A percentile compares a stretch with the other conserved stretches of the same genome.
These are phyloP conservation scores for Euphrasia confusa DNA, from an alignment of 257 asterid genomes.

Conservation along the genomic window DNA sequence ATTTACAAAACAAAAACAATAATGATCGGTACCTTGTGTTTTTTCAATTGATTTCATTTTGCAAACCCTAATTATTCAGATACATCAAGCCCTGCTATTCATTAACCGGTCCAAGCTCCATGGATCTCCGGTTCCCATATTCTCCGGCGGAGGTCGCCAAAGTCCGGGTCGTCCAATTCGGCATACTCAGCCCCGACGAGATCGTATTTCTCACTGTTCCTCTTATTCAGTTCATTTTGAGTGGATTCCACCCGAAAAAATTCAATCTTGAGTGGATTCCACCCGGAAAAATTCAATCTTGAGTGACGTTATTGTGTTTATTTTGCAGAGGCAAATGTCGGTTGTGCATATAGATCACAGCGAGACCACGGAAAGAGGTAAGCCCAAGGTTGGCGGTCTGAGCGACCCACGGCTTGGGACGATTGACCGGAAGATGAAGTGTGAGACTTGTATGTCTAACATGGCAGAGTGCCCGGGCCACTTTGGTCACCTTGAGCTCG, in stretches of 20 bases:
- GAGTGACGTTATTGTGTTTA: background rate
- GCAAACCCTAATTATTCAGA: constrained; percentile 32
- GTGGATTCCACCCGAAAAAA: constrained; percentile 7
- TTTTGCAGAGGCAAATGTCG: constrained; percentile 91
- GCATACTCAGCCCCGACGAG: constrained; percentile 92
- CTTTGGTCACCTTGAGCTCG: constrained; percentile 96
- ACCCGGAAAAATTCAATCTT: background rate
- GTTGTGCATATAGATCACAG: constrained; percentile 96
- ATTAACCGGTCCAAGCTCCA: constrained; percentile 5
- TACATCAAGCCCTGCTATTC: background rate
- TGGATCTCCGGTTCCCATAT: constrained; percentile 87
- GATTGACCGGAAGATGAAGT: constrained; percentile 88
- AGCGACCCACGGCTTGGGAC: constrained; percentile 93
- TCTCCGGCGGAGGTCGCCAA: constrained; percentile 98
- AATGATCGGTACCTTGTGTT: background rate
- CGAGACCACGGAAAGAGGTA: constrained; percentile 93
- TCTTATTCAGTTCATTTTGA: constrained; percentile 4
- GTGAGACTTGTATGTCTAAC: constrained; percentile 96
- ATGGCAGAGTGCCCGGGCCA: constrained; percentile 99
- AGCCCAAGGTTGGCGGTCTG: constrained; percentile 88
- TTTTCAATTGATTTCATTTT: background rate
- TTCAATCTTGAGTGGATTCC: background rate
- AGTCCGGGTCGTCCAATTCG: constrained; percentile 82
- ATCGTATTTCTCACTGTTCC: constrained; percentile 45
- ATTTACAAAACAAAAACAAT: background rate